These are phyloP conservation scores for Calophaca sinica DNA, from an alignment of 306 rosid species.

Conservation along the genomic window DNA sequence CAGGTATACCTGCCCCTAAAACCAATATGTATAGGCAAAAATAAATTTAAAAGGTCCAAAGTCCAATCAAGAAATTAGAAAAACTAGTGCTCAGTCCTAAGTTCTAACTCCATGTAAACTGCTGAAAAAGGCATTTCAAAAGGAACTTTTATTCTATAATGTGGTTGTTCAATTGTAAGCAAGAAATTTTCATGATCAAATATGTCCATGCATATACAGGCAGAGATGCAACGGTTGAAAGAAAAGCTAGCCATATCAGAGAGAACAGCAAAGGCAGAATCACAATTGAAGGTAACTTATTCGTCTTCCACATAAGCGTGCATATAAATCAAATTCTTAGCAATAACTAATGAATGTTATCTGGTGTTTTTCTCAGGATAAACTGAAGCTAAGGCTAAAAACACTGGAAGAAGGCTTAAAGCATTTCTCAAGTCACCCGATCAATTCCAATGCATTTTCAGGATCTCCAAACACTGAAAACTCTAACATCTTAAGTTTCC, in stretches of 20 bases:
- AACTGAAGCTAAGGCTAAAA: conserved; percentile 82
- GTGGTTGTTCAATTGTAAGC: conserved; percentile 8
- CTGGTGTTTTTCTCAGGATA: conserved; percentile 64
- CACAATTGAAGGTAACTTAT: conserved; percentile 76
- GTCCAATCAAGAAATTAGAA: conserved; percentile 17
- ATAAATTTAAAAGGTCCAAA: neutral
- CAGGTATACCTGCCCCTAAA: conserved; percentile 60
- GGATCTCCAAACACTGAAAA: conserved; percentile 62
- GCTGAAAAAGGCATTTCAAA: conserved; percentile 9
- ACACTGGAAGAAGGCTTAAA: conserved; percentile 89
- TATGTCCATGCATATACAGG: conserved; percentile 54
- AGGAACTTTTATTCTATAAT: conserved; percentile 21
- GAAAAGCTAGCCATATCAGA: conserved; percentile 82
- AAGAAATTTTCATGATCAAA: conserved; percentile 32
- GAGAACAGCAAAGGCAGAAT: conserved; percentile 96
- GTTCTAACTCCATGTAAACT: conserved; percentile 15
- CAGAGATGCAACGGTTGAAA: conserved; percentile 87
- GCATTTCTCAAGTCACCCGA: conserved; percentile 53
- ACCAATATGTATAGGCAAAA: neutral
- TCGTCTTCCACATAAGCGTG: neutral
- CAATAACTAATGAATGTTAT: neutral
- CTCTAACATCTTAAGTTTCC: conserved; percentile 74
- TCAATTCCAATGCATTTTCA: conserved; percentile 54
- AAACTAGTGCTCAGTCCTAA: neutral
- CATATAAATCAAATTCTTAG: conserved; percentile 8